Conservation (phyloP, 331 rosid genomes). For the Stylosanthes scabra region DNA sequence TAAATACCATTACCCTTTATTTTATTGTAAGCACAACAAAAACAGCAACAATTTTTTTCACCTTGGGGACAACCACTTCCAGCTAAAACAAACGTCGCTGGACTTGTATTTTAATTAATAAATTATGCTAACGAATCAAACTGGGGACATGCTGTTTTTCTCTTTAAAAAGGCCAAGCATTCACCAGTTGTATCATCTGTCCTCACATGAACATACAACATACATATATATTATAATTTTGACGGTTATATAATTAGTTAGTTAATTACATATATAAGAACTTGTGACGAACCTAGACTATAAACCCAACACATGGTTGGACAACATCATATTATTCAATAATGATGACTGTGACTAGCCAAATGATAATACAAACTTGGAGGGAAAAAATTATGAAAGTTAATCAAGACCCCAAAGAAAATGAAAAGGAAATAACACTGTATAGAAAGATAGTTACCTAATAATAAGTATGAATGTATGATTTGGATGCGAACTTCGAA, state of each 20-base stretch:
- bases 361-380: too few relatives aligned
- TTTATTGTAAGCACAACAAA: background rate
- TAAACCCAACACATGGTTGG: too few relatives aligned
- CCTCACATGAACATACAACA: background rate
- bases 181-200: constrained; percentile 1
- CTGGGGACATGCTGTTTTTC: background rate
- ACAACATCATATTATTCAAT: too few relatives aligned
- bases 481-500: too few relatives aligned
- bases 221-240: constrained; percentile 1
- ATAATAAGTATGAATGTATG: too few relatives aligned
- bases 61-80: background rate
- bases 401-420: background rate
- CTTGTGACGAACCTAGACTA: background rate
- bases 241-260: background rate
- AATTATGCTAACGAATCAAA: background rate
- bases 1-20: too few relatives aligned
- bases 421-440: background rate
- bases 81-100: constrained; percentile 10
- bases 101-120: background rate
- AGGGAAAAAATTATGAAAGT: background rate
- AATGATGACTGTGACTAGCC: too few relatives aligned
- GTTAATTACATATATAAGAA: background rate
- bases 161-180: background rate
- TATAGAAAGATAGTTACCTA: background rate
- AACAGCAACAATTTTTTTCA: background rate